Percentiles rank a stretch among this genome's conserved stretches.
phyloP scores from a whole-genome alignment of 2,329 filamentous ascomycete genomes.

The Fusarium equiseti region DNA sequence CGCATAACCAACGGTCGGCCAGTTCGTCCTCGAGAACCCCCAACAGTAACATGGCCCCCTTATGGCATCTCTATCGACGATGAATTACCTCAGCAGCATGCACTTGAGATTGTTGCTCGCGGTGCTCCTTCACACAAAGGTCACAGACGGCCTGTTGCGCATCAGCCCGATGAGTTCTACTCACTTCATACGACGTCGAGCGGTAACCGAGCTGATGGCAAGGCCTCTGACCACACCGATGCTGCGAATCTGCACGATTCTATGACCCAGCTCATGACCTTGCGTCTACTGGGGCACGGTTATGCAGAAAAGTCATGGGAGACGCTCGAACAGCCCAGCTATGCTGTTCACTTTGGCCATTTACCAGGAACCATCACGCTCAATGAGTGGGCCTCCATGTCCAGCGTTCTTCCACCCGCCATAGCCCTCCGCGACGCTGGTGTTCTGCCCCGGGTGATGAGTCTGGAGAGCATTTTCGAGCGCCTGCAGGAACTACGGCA shows the following conservation, averaged over 20 bases:
- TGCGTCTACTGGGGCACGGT: slow-evolving; percentile 60
- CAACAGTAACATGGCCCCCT: slow-evolving; percentile 68
- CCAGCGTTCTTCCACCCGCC: slow-evolving; percentile 66
- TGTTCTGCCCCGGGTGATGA: slow-evolving; percentile 70
- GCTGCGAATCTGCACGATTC: slow-evolving; percentile 63
- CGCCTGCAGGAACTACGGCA: slow-evolving; percentile 69
- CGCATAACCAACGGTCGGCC: slow-evolving; percentile 35
- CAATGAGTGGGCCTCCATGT: slow-evolving; percentile 74
- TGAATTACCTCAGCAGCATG: slow-evolving; percentile 65
- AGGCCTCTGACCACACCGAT: slow-evolving; percentile 57
- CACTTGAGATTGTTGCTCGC: slow-evolving; percentile 68
- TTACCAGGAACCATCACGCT: slow-evolving; percentile 78
- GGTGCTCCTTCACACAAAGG: slow-evolving; percentile 70
- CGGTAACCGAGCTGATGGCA: slow-evolving; percentile 59
- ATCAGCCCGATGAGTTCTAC: slow-evolving; percentile 67
- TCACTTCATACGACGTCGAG: slow-evolving; percentile 64
- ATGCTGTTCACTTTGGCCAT: slow-evolving; percentile 74
- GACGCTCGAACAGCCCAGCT: slow-evolving; percentile 79
- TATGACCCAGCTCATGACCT: slow-evolving; percentile 70
- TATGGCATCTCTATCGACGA: slow-evolving; percentile 61
- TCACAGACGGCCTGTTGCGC: slow-evolving; percentile 65
- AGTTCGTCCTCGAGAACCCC: slow-evolving; percentile 47
- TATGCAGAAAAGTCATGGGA: slow-evolving; percentile 70
- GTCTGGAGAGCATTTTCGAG: slow-evolving; percentile 67
- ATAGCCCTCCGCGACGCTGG: slow-evolving; percentile 71